Evolutionary conservation across 108 stramenopile species (phyloP).

Genomic region (Nannochloropsis gaditana): DNA sequence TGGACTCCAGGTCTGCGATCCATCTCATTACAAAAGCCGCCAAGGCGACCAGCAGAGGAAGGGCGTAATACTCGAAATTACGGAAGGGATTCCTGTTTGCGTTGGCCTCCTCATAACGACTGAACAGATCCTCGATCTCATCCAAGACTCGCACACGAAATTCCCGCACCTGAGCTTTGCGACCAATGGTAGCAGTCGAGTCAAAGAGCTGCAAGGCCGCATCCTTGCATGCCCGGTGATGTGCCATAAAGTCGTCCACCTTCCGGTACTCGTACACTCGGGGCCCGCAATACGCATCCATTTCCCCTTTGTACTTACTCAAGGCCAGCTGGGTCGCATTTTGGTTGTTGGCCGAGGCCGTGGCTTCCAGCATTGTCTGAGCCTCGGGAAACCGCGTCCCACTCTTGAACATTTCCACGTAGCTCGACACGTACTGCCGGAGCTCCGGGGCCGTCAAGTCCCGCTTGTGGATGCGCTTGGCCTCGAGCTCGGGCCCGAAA

Average conservation of each 20-base stretch:
- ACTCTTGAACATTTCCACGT: constrained; percentile 80
- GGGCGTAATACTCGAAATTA: constrained; percentile 74
- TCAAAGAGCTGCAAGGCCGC: constrained; percentile 68
- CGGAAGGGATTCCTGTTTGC: constrained; percentile 75
- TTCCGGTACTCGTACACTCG: constrained; percentile 63
- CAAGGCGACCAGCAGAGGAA: constrained; percentile 71
- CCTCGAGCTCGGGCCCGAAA: constrained; percentile 64
- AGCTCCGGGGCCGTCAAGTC: constrained; percentile 83
- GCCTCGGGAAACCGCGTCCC: constrained; percentile 89
- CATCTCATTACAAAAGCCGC: constrained; percentile 66
- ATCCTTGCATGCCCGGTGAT: constrained; percentile 57
- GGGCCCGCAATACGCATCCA: constrained; percentile 80
- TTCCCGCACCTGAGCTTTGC: constrained; percentile 61
- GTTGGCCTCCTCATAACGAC: constrained; percentile 72
- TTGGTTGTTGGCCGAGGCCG: constrained; percentile 84
- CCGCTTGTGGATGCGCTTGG: constrained; percentile 78
- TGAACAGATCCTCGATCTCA: constrained; percentile 61
- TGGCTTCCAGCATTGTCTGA: constrained; percentile 89
- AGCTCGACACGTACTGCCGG: constrained; percentile 77
- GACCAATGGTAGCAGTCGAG: constrained; percentile 86
- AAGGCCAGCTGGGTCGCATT: constrained; percentile 73
- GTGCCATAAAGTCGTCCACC: constrained; percentile 64
- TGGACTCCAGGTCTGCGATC: constrained; percentile 28
- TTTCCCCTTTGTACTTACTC: constrained; percentile 70
- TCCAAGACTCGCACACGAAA: constrained; percentile 60